Evolutionary conservation across 805 yeast genomes (phyloP), one percentile per base, ranked within the genome.

Genomic region (Yamadazyma insecticola): DNA sequence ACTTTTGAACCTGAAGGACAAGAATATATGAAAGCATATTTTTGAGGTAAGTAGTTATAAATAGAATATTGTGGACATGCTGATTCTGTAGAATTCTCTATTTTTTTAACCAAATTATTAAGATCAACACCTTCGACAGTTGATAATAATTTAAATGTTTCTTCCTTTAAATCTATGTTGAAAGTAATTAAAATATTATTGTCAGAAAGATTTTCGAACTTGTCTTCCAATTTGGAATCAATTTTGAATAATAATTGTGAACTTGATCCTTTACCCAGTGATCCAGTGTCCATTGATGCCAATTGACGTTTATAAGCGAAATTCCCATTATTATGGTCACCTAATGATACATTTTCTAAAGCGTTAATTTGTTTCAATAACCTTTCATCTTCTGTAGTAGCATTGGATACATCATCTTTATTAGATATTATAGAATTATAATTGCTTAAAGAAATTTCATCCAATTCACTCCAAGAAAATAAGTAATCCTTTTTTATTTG

Each of bases 1-100:
- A 92, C 92, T 57, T 78, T 80, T 25, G 96, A 81, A 1, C 89
- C 88, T 0, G 94, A 77, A 3, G 98, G 97, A 55, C 96, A 89
- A 6, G 90, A 71, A 52, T 86, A 86, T 19, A 89, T 74, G 53
- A 90, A 88, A 20, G 74, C 74, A 22, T 48, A 45, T 26, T 64
- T 55, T 2, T 51, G 57, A 6, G 42, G 44, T 2, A 59, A 57
- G 39, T 63, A 63, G 29, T 63, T 69, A 50, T 71, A 72, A 16
- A 84, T 41, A 18, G 75, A 74, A 52, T 77, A 88, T 22, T 47
- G 48, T 60, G 85, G 57, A 2, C 40, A 18, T 1, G 57, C 39
- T 16, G 65, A 41, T 11, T 60, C 66, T 6, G 37, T 27, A 24
- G 26, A 32, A 8, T 36, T 27, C 27, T 33, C 33, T 24, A 59